Base-by-base conservation (phyloP, 805 yeast species). In the Wickerhamomyces canadensis region DNA sequence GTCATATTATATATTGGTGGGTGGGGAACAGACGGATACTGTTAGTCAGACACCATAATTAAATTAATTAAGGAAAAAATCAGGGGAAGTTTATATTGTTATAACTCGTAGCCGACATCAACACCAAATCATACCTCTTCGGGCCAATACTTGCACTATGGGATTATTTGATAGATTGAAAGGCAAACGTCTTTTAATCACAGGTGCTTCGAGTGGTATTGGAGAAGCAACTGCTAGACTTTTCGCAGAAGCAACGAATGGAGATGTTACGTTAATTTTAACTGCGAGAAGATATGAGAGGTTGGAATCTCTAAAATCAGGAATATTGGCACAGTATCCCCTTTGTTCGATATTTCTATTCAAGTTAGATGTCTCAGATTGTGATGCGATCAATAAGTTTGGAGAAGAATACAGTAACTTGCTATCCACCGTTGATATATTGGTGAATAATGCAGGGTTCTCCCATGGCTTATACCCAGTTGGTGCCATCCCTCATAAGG, bases 201-300 rank as follows among this genome's bases (percentile, higher is more conserved):
- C 96, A 19, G 96, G 96, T 41, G 96, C 96, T 9, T 84, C 95
- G 18, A 78, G 95, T 11, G 96, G 97, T 35, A 88, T 89, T 52
- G 96, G 96, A 10, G 77, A 75, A 47, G 88, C 94, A 37, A 86
- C 95, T 13, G 96, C 96, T 14, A 62, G 68, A 35, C 91, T 85
- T 55, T 76, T 85, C 47, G 89, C 95, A 22, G 76, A 52, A 17
- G 82, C 84, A 14, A 70, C 87, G 25, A 66, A 74, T 36, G 93
- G 93, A 17, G 58, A 78, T 13, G 57, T 80, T 49, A 77, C 79
- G 51, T 70, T 84, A 48, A 66, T 85, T 42, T 67, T 84, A 21
- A 68, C 86, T 4, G 94, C 94, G 10, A 75, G 94, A 59, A 75
- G 94, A 58, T 47, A 66, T 27, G 83, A 76, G 5, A 73, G 73